Percentiles rank a stretch among this genome's conserved stretches.
Evolutionary conservation across 169 alveolate species (phyloP).

Genomic region (Pseudocohnilembus persalinus): DNA sequence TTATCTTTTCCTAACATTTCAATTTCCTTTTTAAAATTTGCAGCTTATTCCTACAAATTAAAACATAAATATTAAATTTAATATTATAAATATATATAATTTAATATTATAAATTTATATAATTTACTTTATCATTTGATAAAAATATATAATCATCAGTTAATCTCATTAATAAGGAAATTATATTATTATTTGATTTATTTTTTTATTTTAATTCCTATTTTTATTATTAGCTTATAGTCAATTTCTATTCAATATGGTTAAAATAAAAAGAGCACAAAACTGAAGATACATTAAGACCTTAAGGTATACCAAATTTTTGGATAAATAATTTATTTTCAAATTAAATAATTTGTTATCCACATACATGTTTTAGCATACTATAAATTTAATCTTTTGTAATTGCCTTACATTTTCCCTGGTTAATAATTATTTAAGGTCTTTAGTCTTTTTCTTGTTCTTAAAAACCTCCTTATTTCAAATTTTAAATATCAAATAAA

Average conservation of each 20-base stretch:
- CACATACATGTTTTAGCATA: constrained; percentile 2
- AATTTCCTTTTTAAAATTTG: not conserved
- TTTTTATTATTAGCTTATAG: not conserved
- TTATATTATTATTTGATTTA: not conserved
- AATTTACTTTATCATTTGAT: not conserved
- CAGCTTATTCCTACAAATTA: not conserved
- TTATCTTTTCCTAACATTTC: not conserved
- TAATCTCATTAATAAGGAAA: constrained; percentile 22
- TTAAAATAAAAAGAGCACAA: constrained; percentile 26
- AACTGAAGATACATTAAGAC: constrained; percentile 13
- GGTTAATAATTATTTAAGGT: constrained; percentile 9
- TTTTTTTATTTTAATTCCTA: not conserved
- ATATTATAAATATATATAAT: too few relatives aligned
- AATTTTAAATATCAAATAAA: not conserved
- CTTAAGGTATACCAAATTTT: constrained; percentile 23
- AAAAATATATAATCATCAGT: constrained; percentile 24
- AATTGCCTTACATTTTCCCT: constrained; percentile 4
- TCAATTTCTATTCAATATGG: constrained; percentile 5
- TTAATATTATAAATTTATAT: too few relatives aligned
- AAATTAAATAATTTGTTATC: constrained; percentile 10
- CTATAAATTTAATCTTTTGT: constrained; percentile 1
- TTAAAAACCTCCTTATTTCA: not conserved
- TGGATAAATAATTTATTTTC: not conserved
- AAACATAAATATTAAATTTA: too few relatives aligned
- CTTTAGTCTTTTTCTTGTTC: constrained; percentile 1